Base-by-base conservation (phyloP, 805 yeast genomes). In the Ogataea paradorogensis region DNA sequence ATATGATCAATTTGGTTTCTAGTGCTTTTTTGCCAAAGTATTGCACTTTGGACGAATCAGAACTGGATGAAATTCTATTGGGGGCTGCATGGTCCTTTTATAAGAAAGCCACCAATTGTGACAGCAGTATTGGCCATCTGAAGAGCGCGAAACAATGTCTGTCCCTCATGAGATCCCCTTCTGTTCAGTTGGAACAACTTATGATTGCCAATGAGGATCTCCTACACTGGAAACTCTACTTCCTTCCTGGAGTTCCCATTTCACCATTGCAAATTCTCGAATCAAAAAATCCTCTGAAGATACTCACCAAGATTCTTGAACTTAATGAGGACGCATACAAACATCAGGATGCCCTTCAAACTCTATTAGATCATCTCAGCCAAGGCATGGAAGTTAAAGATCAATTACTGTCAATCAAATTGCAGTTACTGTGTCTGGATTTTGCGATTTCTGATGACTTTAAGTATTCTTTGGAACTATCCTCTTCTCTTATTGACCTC, bases 361-460 rank as follows among this genome's bases (percentile, higher is more conserved):
- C 58, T 7, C 59, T 82, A 0, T 42, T 73, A 16, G 56, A 58
- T 27, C 68, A 69, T 30, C 52, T 81, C 24, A 55, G 66, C 2
- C 47, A 61, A 2, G 81, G 70, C 9, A 56, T 75, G 14, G 27
- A 37, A n/a, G 8, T 14, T n/a, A 15, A 40, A 4, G 28, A 20
- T 10, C 25, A 14, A 6, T 11, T 15, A 14, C 43, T 53, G 27
- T 57, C 61, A 13, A 54, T 54, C 1, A 48, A 54, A 8, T 24
- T 59, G 11, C 44, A 52, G 32, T 33, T 63, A 2, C 68, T 76
- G 28, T 82, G 86, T 50, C 76, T 87, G 15, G 87, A 84, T 48
- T 70, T 82, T 31, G 77, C 95, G 0, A 65, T 84, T 20, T 77
- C 82, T 33, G 64, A 68, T 43, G 82, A 85, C 56, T 84, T 85